Evolutionary conservation across 345 rosid species (phyloP).

Genomic region (Dovyalis caffra): DNA sequence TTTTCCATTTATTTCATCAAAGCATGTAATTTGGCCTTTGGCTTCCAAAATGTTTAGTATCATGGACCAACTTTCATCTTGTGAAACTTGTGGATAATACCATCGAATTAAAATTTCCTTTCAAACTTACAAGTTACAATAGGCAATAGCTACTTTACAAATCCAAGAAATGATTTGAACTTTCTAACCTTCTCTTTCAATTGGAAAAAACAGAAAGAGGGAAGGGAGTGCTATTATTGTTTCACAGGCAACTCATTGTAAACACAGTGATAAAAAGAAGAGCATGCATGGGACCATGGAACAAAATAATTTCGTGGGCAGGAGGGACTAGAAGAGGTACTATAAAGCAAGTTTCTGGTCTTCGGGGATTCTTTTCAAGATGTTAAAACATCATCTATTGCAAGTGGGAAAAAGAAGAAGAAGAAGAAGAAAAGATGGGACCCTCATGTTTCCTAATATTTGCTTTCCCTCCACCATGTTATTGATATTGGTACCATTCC

Average conservation of each 20-base stretch:
- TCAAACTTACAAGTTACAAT: too few species aligned
- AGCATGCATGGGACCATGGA: not conserved
- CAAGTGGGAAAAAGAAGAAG: constrained; percentile 2
- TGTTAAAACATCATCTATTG: not conserved
- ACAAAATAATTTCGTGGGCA: constrained; percentile 11
- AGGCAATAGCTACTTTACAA: not conserved
- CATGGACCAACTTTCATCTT: not conserved
- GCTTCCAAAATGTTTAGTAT: not conserved
- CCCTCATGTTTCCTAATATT: constrained; percentile 16
- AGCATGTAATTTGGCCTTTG: not conserved
- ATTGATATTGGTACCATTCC: not conserved
- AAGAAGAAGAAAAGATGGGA: not conserved
- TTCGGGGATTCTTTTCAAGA: not conserved
- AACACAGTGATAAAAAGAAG: constrained; percentile 10
- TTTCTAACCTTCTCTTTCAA: not conserved
- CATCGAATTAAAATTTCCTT: not conserved
- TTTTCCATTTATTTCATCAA: not conserved
- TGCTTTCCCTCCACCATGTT: not conserved
- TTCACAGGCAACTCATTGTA: not conserved
- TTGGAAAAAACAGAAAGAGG: not conserved
- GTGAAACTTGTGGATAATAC: not conserved
- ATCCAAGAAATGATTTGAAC: not conserved
- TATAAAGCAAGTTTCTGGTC: not conserved
- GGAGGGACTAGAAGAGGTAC: not conserved
- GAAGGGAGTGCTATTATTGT: not conserved